These are phyloP conservation scores for Fusarium sp. DNA, from an alignment of 2,329 filamentous ascomycete species.

Conservation along the genomic window DNA sequence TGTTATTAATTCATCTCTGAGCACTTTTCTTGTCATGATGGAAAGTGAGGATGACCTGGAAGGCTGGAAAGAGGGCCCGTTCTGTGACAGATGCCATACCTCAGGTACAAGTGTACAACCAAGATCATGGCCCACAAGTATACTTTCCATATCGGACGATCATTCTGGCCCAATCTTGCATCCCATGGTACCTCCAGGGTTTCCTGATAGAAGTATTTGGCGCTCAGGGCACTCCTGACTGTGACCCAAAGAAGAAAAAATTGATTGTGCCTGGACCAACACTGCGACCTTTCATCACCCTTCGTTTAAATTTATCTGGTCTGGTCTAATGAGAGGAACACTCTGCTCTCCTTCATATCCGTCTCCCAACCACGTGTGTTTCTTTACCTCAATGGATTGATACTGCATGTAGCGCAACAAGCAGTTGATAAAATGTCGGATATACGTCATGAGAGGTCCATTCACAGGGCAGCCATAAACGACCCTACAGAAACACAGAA, in stretches of 20 bases:
- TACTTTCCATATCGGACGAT: background rate
- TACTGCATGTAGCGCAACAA: background rate
- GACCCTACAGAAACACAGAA: conserved; percentile 33
- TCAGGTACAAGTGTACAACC: conserved; percentile 15
- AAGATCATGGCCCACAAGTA: conserved; percentile 14
- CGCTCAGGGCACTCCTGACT: conserved; percentile 1
- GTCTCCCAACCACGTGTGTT: background rate
- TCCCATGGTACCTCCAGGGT: conserved; percentile 3
- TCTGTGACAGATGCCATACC: conserved; percentile 14
- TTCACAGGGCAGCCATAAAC: conserved; percentile 21
- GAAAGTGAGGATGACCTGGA: conserved; percentile 11
- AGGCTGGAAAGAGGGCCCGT: conserved; percentile 5
- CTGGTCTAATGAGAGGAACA: too few relatives aligned
- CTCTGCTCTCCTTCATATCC: background rate
- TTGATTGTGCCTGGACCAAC: conserved; percentile 10
- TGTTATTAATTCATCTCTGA: background rate
- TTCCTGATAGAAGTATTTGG: conserved; percentile 11
- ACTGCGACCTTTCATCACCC: background rate
- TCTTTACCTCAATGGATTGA: background rate
- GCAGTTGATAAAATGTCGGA: conserved; percentile 4
- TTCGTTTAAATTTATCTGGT: background rate
- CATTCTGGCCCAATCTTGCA: background rate
- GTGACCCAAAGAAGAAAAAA: conserved; percentile 10
- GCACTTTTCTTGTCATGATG: conserved; percentile 15
- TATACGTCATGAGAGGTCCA: conserved; percentile 33